Evolutionary conservation across 306 rosid species (phyloP).

Genomic region (Begonia masoniana): DNA sequence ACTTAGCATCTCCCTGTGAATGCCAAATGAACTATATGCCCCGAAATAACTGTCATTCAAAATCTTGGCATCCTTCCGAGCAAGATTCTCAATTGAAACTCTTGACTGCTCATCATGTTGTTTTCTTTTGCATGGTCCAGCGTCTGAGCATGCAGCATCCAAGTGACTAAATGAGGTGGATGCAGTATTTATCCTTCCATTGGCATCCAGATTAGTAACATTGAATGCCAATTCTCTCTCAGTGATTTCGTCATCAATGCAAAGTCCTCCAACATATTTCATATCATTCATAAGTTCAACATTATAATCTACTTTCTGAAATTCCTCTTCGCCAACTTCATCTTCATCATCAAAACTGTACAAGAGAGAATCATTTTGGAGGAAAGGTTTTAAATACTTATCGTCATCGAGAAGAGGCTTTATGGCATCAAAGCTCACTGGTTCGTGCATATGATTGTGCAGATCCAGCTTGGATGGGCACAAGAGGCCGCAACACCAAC

Average conservation of each 20-base stretch:
- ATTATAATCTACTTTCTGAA: constrained; percentile 19
- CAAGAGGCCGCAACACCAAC: constrained; percentile 73
- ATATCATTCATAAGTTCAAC: constrained; percentile 33
- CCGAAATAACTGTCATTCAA: constrained; percentile 77
- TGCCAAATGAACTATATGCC: constrained; percentile 82
- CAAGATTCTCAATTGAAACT: constrained; percentile 25
- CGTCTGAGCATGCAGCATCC: constrained; percentile 21
- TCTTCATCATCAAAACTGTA: constrained; percentile 68
- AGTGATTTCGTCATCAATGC: constrained; percentile 12
- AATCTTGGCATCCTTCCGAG: constrained; percentile 46
- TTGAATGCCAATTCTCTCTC: constrained; percentile 15
- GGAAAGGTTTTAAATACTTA: constrained; percentile 60
- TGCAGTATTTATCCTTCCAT: constrained; percentile 13
- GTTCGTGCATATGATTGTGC: constrained; percentile 60
- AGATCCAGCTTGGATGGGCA: constrained; percentile 38
- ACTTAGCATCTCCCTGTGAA: constrained; percentile 90
- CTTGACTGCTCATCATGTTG: constrained; percentile 18
- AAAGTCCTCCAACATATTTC: constrained; percentile 27
- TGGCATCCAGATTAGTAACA: constrained; percentile 6
- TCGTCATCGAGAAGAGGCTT: constrained; percentile 50
- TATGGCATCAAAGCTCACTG: constrained; percentile 20
- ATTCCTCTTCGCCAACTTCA: constrained; percentile 43
- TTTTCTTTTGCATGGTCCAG: constrained; percentile 17
- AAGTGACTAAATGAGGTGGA: constrained; percentile 23
- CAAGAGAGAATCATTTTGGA: constrained; percentile 60